Evolutionary conservation across 2,329 filamentous ascomycete genomes (phyloP).

Genomic region (Calonectria honghensis): DNA sequence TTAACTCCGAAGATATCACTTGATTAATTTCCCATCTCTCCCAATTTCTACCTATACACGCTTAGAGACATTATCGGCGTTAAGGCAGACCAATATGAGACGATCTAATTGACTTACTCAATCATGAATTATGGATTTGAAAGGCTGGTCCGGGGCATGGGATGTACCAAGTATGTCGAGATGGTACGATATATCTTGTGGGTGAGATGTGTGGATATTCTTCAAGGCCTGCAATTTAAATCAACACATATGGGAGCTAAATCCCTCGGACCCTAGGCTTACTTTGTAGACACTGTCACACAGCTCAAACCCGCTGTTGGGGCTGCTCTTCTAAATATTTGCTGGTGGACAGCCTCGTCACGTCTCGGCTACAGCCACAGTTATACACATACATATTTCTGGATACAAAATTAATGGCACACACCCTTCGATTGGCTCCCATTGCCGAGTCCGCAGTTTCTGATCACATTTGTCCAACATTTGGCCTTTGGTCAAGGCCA

Average conservation of each 20-base stretch:
- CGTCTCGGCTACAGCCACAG: neutral
- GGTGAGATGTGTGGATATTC: neutral
- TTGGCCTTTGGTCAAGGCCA: neutral
- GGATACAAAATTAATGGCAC: neutral
- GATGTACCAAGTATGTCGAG: neutral
- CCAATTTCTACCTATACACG: neutral
- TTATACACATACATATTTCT: neutral
- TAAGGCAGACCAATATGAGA: neutral
- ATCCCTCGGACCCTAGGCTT: neutral
- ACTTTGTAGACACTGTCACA: neutral
- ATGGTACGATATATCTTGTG: neutral
- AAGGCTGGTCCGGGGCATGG: neutral
- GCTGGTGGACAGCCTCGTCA: neutral
- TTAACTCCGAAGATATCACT: neutral
- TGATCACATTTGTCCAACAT: neutral
- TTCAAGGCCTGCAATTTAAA: conserved; percentile 1
- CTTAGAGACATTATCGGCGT: neutral
- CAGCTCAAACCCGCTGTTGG: neutral
- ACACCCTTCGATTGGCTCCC: neutral
- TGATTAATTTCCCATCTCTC: neutral
- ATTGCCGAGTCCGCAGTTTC: neutral
- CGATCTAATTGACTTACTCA: neutral
- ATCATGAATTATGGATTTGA: neutral
- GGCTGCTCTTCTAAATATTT: neutral
- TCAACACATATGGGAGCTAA: neutral